Base-by-base conservation (phyloP, 768 basidiomycete species). In the Botryobasidium botryosum region DNA sequence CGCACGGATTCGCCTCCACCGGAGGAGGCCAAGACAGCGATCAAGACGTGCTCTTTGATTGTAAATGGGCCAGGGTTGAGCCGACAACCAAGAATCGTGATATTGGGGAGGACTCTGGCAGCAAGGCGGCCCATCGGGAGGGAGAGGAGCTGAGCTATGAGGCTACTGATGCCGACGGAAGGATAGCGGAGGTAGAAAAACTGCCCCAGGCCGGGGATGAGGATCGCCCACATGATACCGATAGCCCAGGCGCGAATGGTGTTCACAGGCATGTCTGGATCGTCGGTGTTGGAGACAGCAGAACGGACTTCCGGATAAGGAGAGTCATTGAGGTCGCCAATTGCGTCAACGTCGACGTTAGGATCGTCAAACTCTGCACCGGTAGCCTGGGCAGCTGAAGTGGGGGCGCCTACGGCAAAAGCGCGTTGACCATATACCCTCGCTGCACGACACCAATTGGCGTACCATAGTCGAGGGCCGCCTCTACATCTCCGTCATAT, bases 261-360 rank as follows among this genome's bases (percentile, higher is more conserved):
- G 62, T 78, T 85, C 45, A 79, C 78, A 1, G 75, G 75, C 64
- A 87, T 82, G 6, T 64, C 61, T 2, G 79, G 74, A 55, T 88
- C 86, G 55, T 91, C 86, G 18, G 75, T 64, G 51, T 76, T 86
- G 10, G 81, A 65, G 7, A 88, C 79, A 12, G 85, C 77, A 18
- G 86, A 83, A 4, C 84, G 74, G 29, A 88, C 86, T 66, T 90
- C 85, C 1, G 86, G 76, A 55, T 87, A 87, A 12, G 84, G 83
- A 1, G 85, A 87, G 25, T 51, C 50, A 24, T 51, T 48, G 20
- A 28, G 42, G 41, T 39, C 49, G 21, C 37, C 49, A 6, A 49
- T 31, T 38, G 21, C 33, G 21, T 28, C 33, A 12, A 43, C 32
- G 29, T 49, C 50, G 29, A 45, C 26, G 48, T 51, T 51, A 4